phyloP scores from a whole-genome alignment of 352 stramenopile genomes.

The Pythium brassicae region DNA sequence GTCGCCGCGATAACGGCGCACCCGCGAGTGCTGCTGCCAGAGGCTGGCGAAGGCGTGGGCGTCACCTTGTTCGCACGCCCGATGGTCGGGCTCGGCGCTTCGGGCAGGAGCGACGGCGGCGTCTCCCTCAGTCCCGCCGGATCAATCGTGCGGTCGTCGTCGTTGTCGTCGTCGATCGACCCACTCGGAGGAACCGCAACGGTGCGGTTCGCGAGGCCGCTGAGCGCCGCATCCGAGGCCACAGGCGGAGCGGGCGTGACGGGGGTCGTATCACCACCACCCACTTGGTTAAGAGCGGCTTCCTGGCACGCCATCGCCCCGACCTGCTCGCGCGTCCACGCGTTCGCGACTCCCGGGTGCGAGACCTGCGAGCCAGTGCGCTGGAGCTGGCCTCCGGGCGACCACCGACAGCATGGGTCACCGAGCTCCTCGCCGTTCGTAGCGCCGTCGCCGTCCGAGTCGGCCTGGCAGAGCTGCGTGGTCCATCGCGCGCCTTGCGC shows the following conservation, averaged over 20 bases:
- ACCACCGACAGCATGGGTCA: slow-evolving; percentile 83
- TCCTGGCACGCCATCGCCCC: slow-evolving; percentile 17
- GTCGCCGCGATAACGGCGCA: no score
- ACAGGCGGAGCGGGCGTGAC: background rate
- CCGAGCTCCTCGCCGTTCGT: slow-evolving; percentile 89
- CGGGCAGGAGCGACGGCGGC: slow-evolving; percentile 6
- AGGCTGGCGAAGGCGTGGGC: background rate
- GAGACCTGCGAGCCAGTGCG: slow-evolving; percentile 10
- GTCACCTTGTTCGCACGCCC: background rate
- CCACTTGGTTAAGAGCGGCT: background rate
- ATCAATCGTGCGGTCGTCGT: slow-evolving; percentile 5
- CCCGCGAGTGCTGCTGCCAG: background rate
- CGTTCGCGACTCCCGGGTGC: slow-evolving; percentile 26
- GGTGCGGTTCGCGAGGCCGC: background rate
- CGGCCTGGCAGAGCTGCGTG: slow-evolving; percentile 40
- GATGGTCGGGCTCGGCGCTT: background rate
- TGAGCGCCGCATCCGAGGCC: background rate
- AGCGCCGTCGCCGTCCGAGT: slow-evolving; percentile 74
- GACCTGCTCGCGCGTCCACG: slow-evolving; percentile 20
- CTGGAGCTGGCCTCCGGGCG: background rate
- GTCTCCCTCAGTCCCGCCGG: slow-evolving; percentile 5
- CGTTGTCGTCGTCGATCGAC: background rate
- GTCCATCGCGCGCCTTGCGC: slow-evolving; percentile 42
- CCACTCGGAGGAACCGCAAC: background rate
- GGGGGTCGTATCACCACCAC: background rate